Percentiles rank a stretch among this genome's conserved stretches.
Evolutionary conservation across 2,329 filamentous ascomycete genomes (phyloP).

Genomic region (Hypoxylon sp.): DNA sequence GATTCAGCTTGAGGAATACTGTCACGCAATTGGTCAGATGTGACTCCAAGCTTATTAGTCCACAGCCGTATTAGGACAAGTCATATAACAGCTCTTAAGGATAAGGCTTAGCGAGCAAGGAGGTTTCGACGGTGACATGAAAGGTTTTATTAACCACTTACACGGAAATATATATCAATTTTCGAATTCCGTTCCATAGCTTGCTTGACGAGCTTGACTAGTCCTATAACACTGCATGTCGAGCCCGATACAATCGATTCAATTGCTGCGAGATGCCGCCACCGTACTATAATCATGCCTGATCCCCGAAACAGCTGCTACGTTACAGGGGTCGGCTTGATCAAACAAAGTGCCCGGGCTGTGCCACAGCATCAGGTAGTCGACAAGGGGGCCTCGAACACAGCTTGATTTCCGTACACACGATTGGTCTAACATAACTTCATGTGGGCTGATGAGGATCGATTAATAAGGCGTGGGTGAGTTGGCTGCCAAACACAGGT

Average conservation of each 20-base stretch:
- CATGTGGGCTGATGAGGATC: constrained; percentile 31
- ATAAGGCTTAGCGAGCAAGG: constrained; percentile 9
- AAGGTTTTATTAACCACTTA: not conserved
- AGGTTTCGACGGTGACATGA: not conserved
- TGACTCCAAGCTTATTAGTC: constrained; percentile 27
- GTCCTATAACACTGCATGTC: constrained; percentile 21
- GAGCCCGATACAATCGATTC: constrained; percentile 26
- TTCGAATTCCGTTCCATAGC: not conserved
- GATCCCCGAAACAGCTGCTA: constrained; percentile 30
- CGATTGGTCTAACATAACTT: constrained; percentile 36
- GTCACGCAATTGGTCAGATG: constrained; percentile 33
- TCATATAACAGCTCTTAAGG: constrained; percentile 26
- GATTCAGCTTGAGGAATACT: constrained; percentile 37
- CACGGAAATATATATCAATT: not conserved
- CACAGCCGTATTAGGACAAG: constrained; percentile 29
- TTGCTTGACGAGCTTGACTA: constrained; percentile 12
- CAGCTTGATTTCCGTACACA: constrained; percentile 8
- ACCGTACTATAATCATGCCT: constrained; percentile 31
- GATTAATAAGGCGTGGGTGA: constrained; percentile 33
- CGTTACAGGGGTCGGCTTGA: constrained; percentile 38
- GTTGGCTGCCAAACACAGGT: constrained; percentile 28
- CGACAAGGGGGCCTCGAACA: constrained; percentile 28
- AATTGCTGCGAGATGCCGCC: constrained; percentile 39
- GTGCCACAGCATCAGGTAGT: constrained; percentile 39
- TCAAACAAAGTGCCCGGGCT: constrained; percentile 28